phyloP scores from a whole-genome alignment of 768 basidiomycete species.

The Pisolithus sp. region DNA sequence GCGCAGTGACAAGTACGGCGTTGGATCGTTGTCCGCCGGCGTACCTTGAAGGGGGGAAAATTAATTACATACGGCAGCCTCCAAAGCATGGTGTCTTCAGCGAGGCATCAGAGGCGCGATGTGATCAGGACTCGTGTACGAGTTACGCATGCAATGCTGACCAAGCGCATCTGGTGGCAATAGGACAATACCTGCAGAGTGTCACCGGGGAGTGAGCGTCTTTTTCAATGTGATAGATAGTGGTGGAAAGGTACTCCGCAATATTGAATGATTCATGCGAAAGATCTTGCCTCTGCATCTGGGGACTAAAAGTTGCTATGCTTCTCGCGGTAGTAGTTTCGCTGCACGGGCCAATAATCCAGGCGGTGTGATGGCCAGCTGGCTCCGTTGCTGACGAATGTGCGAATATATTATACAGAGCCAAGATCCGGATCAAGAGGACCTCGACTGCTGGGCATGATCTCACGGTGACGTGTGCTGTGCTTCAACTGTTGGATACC shows the following conservation, averaged over 20 bases:
- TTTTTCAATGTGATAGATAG: constrained; percentile 1
- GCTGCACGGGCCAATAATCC: constrained; percentile 1
- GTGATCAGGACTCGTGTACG: constrained; percentile 4
- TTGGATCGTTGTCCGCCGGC: constrained; percentile 1
- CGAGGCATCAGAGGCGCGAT: constrained; percentile 8
- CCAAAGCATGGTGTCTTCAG: constrained; percentile 11
- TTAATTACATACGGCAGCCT: constrained; percentile 7
- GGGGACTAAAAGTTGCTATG: background rate
- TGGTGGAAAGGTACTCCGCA: constrained; percentile 1
- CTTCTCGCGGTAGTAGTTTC: background rate
- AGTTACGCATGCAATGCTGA: constrained; percentile 1
- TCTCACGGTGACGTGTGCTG: no score
- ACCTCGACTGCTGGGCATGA: no score
- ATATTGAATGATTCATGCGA: background rate
- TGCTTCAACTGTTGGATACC: no score
- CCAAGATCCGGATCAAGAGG: no score
- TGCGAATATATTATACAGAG: background rate
- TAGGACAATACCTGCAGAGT: constrained; percentile 1
- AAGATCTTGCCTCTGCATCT: constrained; percentile 2
- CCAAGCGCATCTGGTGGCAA: background rate
- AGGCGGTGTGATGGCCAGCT: constrained; percentile 7
- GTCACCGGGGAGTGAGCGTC: background rate
- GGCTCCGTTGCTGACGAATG: constrained; percentile 9
- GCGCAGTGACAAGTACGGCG: constrained; percentile 8
- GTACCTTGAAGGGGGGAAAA: constrained; percentile 5